phyloP scores from a whole-genome alignment of 768 basidiomycete species.

The Auriscalpium microsporum region DNA sequence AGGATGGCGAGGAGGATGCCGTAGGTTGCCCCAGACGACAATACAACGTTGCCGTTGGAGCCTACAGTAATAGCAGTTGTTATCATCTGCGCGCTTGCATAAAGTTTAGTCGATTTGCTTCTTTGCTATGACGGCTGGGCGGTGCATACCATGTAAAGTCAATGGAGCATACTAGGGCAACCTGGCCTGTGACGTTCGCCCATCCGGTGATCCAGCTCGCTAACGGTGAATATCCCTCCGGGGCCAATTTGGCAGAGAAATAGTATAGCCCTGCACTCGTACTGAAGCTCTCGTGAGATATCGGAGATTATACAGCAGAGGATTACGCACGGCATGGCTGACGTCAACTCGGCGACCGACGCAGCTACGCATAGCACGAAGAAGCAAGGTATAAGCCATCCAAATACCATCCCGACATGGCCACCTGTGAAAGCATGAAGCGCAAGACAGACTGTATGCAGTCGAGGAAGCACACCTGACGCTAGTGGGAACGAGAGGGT shows the following conservation, averaged over 20 bases:
- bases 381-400: constrained; percentile 63
- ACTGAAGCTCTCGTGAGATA: constrained; percentile 24
- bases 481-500: constrained; percentile 56
- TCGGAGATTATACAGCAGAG: background rate
- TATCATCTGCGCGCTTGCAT: constrained; percentile 61
- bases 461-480: constrained; percentile 34
- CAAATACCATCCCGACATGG: constrained; percentile 71
- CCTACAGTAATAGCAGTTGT: constrained; percentile 58
- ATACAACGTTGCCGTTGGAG: constrained; percentile 41
- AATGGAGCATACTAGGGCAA: constrained; percentile 64
- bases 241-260: constrained; percentile 68
- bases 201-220: constrained; percentile 64
- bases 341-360: constrained; percentile 66
- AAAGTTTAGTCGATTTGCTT: too few species aligned
- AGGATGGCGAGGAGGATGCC: constrained; percentile 60
- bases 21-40: constrained; percentile 55
- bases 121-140: background rate
- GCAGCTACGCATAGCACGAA: constrained; percentile 63
- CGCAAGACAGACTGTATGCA: background rate
- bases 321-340: constrained; percentile 57
- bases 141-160: constrained; percentile 54
- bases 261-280: constrained; percentile 77
- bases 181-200: constrained; percentile 69
- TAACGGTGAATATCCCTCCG: constrained; percentile 48
- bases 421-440: constrained; percentile 36